Evolutionary conservation across 2,329 filamentous ascomycete species (phyloP).

Genomic region (Lojkania enalia): DNA sequence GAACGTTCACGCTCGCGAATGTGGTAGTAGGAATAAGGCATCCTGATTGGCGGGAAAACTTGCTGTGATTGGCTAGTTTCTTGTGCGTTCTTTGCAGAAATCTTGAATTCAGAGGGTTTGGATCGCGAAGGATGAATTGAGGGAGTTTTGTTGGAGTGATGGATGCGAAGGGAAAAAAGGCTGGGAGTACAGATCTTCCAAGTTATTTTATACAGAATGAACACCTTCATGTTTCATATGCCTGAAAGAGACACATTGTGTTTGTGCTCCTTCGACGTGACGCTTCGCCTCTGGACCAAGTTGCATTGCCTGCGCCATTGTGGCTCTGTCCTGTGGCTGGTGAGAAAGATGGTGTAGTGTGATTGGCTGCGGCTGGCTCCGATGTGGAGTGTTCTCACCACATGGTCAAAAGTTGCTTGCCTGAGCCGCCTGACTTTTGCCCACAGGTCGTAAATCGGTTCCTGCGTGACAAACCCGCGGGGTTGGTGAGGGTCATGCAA

Average conservation of each 20-base stretch:
- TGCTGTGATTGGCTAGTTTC: slow-evolving; percentile 3
- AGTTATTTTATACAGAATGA: slow-evolving; percentile 5
- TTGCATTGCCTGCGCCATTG: slow-evolving; percentile 4
- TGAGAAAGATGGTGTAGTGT: slow-evolving; percentile 4
- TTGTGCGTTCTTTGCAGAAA: slow-evolving; percentile 1
- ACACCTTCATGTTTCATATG: slow-evolving; percentile 13
- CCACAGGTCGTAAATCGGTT: slow-evolving; percentile 11
- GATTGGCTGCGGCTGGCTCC: slow-evolving; percentile 19
- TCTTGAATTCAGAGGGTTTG: background rate
- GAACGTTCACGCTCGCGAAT: slow-evolving; percentile 26
- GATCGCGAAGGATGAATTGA: slow-evolving; percentile 1
- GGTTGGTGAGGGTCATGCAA: slow-evolving; percentile 16
- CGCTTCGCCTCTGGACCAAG: slow-evolving; percentile 8
- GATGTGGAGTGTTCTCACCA: slow-evolving; percentile 15
- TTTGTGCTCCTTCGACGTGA: background rate
- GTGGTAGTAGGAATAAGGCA: slow-evolving; percentile 30
- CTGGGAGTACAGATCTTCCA: slow-evolving; percentile 1
- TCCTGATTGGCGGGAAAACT: slow-evolving; percentile 13
- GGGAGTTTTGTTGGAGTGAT: slow-evolving; percentile 5
- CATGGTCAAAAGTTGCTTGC: slow-evolving; percentile 10
- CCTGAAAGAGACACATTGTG: slow-evolving; percentile 14
- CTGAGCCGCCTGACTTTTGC: slow-evolving; percentile 15
- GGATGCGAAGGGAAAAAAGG: slow-evolving; percentile 5
- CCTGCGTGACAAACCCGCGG: slow-evolving; percentile 12
- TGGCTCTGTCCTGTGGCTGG: slow-evolving; percentile 17